These are phyloP conservation scores for Paramarasmius palmivorus DNA, from an alignment of 1,284 basidiomycete species.

Conservation along the genomic window DNA sequence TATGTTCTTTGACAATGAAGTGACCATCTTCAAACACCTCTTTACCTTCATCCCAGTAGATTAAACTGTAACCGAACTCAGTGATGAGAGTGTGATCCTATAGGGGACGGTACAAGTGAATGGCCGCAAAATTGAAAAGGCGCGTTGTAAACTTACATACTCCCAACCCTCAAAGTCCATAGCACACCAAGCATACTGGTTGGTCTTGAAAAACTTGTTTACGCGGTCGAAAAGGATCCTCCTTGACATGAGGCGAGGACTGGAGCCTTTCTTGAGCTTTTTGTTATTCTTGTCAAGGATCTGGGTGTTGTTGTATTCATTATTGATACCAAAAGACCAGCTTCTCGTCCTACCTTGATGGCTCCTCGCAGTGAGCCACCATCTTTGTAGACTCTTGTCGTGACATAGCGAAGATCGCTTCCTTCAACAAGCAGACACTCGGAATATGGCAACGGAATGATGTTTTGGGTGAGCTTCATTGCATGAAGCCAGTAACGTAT, in stretches of 20 bases:
- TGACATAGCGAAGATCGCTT: constrained; percentile 50
- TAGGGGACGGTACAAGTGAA: too few relatives aligned
- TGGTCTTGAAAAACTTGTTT: constrained; percentile 60
- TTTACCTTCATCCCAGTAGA: constrained; percentile 54
- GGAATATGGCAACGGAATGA: constrained; percentile 71
- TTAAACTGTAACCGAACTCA: constrained; percentile 72
- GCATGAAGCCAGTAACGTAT: constrained; percentile 81
- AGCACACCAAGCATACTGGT: constrained; percentile 69
- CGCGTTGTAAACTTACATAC: constrained; percentile 16
- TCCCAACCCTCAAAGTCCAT: constrained; percentile 85
- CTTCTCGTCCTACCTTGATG: constrained; percentile 66
- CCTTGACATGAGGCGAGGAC: constrained; percentile 52
- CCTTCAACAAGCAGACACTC: constrained; percentile 58
- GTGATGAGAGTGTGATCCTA: constrained; percentile 67
- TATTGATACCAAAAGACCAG: too few relatives aligned
- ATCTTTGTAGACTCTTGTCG: constrained; percentile 57
- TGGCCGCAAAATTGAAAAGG: too few relatives aligned
- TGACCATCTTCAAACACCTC: constrained; percentile 55
- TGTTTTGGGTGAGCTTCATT: constrained; percentile 63
- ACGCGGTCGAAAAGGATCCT: constrained; percentile 66
- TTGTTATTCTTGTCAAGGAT: constrained; percentile 78
- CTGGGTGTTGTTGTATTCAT: too few relatives aligned
- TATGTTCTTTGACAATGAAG: constrained; percentile 65
- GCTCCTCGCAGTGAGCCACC: constrained; percentile 55
- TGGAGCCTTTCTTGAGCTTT: constrained; percentile 62